Evolutionary conservation across 805 yeast genomes (phyloP).

Genomic region (Candida pini): DNA sequence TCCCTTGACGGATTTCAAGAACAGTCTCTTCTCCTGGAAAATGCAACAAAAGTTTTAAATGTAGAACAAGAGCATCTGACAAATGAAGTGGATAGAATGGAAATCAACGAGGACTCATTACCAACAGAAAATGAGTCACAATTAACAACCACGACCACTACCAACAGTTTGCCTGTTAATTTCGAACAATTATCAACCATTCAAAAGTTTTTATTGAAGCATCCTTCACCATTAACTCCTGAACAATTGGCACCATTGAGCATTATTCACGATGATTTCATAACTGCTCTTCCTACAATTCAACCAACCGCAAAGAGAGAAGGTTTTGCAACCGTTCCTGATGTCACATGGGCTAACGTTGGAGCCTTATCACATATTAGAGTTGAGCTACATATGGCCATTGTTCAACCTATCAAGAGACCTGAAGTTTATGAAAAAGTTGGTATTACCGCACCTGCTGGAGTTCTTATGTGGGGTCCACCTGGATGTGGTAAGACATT

Average conservation of each 20-base stretch:
- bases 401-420: constrained; percentile 90
- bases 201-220: constrained; percentile 63
- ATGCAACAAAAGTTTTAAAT: constrained; percentile 9
- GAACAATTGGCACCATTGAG: constrained; percentile 73
- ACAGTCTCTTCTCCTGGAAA: constrained; percentile 14
- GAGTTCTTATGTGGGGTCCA: constrained; percentile 98
- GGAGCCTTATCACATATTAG: constrained; percentile 82
- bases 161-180: constrained; percentile 3
- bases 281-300: constrained; percentile 80
- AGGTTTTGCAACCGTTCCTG: constrained; percentile 98
- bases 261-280: constrained; percentile 74
- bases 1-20: constrained; percentile 42
- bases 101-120: constrained; percentile 13
- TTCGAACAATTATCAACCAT: constrained; percentile 44
- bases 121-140: constrained; percentile 1
- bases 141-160: too few relatives aligned
- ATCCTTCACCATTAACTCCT: constrained; percentile 73
- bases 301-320: constrained; percentile 98
- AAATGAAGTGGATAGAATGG: constrained; percentile 19
- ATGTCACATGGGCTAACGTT: constrained; percentile 91
- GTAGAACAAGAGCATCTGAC: constrained; percentile 2
- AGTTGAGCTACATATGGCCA: constrained; percentile 92
- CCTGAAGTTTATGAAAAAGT: constrained; percentile 88
- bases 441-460: constrained; percentile 95
- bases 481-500: constrained; percentile 99